phyloP scores from a whole-genome alignment of 345 rosid species.

The Diplotaxis tenuifolia region DNA sequence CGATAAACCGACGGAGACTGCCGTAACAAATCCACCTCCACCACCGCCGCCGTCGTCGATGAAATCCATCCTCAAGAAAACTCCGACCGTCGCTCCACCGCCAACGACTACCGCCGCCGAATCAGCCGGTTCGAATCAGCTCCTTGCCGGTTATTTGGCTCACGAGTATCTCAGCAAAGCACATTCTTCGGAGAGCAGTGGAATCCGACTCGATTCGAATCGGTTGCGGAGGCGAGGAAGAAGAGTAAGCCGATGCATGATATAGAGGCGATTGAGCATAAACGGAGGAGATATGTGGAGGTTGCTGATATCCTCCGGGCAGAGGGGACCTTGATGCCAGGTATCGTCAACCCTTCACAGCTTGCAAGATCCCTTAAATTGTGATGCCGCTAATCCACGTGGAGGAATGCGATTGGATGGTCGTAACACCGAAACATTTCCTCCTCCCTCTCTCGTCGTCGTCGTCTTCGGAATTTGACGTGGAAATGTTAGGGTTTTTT shows the following conservation, averaged over 20 bases:
- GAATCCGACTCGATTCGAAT: slow-evolving; percentile 39
- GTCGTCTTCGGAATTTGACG: not conserved
- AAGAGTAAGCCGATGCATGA: slow-evolving; percentile 34
- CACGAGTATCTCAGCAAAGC: slow-evolving; percentile 71
- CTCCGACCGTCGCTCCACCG: not conserved
- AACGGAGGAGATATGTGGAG: slow-evolving; percentile 59
- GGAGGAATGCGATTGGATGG: slow-evolving; percentile 37
- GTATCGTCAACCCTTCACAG: slow-evolving; percentile 77
- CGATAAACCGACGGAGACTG: not conserved
- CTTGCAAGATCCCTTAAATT: slow-evolving; percentile 59
- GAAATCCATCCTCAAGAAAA: slow-evolving; percentile 43
- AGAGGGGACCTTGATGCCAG: slow-evolving; percentile 69
- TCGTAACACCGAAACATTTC: slow-evolving; percentile 2
- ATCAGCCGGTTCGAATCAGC: slow-evolving; percentile 43
- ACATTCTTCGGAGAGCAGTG: slow-evolving; percentile 69
- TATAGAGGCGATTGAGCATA: slow-evolving; percentile 37
- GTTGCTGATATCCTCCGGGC: slow-evolving; percentile 62
- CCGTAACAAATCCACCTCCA: slow-evolving; percentile 20
- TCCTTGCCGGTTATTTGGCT: slow-evolving; percentile 80
- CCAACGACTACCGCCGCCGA: slow-evolving; percentile 20
- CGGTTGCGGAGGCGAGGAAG: slow-evolving; percentile 18
- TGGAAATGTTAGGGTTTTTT: not conserved
- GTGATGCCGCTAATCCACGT: slow-evolving; percentile 43
- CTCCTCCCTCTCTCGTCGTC: no score
- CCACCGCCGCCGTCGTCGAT: slow-evolving; percentile 20